phyloP scores from a whole-genome alignment of 345 rosid species.

The Gynandropsis gynandra region DNA sequence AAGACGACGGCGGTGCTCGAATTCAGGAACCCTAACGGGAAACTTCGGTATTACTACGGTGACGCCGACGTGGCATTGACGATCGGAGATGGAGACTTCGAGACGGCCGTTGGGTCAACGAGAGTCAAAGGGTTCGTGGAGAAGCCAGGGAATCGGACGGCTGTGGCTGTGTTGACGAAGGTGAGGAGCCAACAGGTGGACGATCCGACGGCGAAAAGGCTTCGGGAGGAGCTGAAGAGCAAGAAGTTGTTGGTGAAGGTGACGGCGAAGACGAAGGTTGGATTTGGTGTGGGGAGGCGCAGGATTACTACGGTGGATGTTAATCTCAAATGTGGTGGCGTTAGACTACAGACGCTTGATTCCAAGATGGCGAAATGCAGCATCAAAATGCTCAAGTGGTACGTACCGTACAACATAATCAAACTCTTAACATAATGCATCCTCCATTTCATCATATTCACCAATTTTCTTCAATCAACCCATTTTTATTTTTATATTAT shows the following conservation, averaged over 20 bases:
- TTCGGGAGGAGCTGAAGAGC: conserved; percentile 30
- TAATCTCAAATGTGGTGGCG: conserved; percentile 40
- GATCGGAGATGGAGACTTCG: conserved; percentile 29
- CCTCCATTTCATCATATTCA: too few relatives aligned
- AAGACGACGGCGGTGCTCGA: conserved; percentile 42
- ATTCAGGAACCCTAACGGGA: conserved; percentile 57
- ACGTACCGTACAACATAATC: conserved; percentile 18
- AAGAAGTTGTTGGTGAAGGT: conserved; percentile 40
- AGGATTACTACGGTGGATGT: conserved; percentile 42
- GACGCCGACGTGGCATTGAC: conserved; percentile 32
- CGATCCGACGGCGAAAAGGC: conserved; percentile 32
- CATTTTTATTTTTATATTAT: too few relatives aligned
- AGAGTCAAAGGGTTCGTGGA: conserved; percentile 39
- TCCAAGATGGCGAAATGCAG: conserved; percentile 54
- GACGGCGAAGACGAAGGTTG: conserved; percentile 42
- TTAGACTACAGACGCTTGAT: conserved; percentile 38
- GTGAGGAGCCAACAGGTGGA: conserved; percentile 39
- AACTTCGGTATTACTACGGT: conserved; percentile 40
- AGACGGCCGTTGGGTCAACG: conserved; percentile 34
- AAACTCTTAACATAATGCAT: not conserved
- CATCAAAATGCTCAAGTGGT: conserved; percentile 56
- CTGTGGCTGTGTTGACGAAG: conserved; percentile 38
- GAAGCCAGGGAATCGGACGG: conserved; percentile 40
- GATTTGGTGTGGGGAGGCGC: conserved; percentile 33
- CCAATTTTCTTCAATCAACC: too few relatives aligned